These are phyloP conservation scores for Bipolaris gigantea DNA, from an alignment of 2,329 filamentous ascomycete species.

Conservation along the genomic window DNA sequence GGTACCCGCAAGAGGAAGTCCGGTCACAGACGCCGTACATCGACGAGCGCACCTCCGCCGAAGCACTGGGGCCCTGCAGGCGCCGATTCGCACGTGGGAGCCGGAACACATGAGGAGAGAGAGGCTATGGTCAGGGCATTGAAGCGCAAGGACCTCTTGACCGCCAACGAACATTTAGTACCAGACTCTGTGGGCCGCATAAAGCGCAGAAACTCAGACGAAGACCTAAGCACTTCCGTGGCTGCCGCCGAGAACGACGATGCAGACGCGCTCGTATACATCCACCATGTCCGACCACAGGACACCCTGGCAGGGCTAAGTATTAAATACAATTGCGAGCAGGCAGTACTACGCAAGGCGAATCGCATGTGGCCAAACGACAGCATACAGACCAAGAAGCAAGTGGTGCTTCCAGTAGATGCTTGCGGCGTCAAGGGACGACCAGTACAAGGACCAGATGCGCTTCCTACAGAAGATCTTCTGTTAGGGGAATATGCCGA, in stretches of 20 bases:
- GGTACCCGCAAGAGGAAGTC: slow-evolving; percentile 34
- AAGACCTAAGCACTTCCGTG: slow-evolving; percentile 52
- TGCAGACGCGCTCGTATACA: slow-evolving; percentile 80
- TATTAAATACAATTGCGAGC: slow-evolving; percentile 84
- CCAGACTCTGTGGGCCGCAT: slow-evolving; percentile 52
- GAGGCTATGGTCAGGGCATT: slow-evolving; percentile 52
- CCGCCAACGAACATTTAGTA: slow-evolving; percentile 45
- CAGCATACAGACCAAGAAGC: slow-evolving; percentile 80
- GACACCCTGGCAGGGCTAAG: slow-evolving; percentile 93
- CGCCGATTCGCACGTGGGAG: slow-evolving; percentile 45
- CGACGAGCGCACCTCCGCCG: slow-evolving; percentile 45
- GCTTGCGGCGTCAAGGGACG: slow-evolving; percentile 82
- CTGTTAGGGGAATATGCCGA: slow-evolving; percentile 37
- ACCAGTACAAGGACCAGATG: slow-evolving; percentile 47
- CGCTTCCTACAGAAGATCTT: slow-evolving; percentile 45
- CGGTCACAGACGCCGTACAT: slow-evolving; percentile 32
- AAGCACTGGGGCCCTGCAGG: slow-evolving; percentile 53
- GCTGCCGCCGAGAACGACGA: slow-evolving; percentile 61
- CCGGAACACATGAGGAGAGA: slow-evolving; percentile 51
- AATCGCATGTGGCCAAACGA: slow-evolving; percentile 97
- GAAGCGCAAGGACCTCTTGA: slow-evolving; percentile 54
- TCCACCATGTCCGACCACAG: slow-evolving; percentile 78
- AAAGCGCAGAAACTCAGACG: slow-evolving; percentile 72
- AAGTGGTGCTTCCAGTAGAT: slow-evolving; percentile 83
- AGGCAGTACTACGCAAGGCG: slow-evolving; percentile 78